Evolutionary conservation across 1,139 yeast genomes (phyloP).

Genomic region (Geotrichum carabidarum): DNA sequence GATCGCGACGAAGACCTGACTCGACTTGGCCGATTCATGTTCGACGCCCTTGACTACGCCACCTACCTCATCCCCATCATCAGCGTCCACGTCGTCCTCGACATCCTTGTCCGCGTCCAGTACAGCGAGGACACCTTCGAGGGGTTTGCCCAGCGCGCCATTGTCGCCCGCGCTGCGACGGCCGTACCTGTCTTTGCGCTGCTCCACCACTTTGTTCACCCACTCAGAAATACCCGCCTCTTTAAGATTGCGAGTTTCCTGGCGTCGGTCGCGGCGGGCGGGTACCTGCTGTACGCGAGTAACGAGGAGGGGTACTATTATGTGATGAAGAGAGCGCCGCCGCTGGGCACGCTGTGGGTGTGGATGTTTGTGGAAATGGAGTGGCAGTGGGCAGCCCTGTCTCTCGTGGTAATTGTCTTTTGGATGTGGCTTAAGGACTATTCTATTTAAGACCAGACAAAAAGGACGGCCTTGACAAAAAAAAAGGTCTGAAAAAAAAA

Average conservation of each 20-base stretch:
- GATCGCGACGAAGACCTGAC: conserved; percentile 28
- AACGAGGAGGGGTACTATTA: conserved; percentile 40
- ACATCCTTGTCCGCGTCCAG: conserved; percentile 36
- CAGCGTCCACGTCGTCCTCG: conserved; percentile 35
- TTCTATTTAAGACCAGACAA: conserved; percentile 17
- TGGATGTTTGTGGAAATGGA: conserved; percentile 42
- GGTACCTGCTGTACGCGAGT: conserved; percentile 35
- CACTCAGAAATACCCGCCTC: conserved; percentile 22
- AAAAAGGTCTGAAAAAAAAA: background rate
- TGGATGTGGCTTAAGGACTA: conserved; percentile 35
- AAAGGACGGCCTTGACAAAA: background rate
- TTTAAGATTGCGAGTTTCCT: conserved; percentile 28
- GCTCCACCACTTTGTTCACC: conserved; percentile 29
- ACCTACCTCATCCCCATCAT: conserved; percentile 34
- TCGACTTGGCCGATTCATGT: conserved; percentile 28
- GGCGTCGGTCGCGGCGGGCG: conserved; percentile 32
- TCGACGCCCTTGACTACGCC: conserved; percentile 32
- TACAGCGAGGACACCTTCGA: conserved; percentile 25
- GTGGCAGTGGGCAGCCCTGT: conserved; percentile 36
- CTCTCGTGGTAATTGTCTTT: conserved; percentile 31
- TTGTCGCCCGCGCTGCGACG: conserved; percentile 20
- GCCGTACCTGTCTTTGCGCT: conserved; percentile 33
- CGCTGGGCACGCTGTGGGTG: conserved; percentile 41
- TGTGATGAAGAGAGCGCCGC: conserved; percentile 41
- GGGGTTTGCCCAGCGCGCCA: conserved; percentile 22